These are phyloP conservation scores for Metschnikowia reukaufii DNA, from an alignment of 805 yeast species.

Conservation along the genomic window DNA sequence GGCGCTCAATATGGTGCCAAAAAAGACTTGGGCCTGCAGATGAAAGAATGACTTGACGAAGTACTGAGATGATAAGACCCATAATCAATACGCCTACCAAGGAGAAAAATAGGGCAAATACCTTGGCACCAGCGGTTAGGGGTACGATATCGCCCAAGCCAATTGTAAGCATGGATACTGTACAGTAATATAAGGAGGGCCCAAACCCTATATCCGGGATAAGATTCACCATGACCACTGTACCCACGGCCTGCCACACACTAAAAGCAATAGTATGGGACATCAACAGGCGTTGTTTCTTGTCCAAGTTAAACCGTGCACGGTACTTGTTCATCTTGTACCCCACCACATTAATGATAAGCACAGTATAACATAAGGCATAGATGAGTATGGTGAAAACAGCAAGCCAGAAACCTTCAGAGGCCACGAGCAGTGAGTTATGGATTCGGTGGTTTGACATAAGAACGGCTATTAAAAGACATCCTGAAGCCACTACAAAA, in stretches of 20 bases:
- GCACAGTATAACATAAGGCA: conserved; percentile 51
- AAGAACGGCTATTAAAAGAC: conserved; percentile 52
- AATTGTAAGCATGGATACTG: conserved; percentile 71
- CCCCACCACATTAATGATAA: conserved; percentile 63
- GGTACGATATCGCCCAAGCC: conserved; percentile 81
- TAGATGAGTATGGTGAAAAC: conserved; percentile 64
- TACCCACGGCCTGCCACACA: conserved; percentile 72
- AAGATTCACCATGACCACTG: conserved; percentile 44
- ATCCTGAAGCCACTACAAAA: conserved; percentile 59
- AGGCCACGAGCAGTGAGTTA: conserved; percentile 11
- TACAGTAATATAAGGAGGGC: conserved; percentile 68
- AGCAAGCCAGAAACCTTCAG: conserved; percentile 82
- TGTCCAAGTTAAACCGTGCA: conserved; percentile 64
- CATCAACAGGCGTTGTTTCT: conserved; percentile 72
- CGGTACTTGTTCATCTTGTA: conserved; percentile 60
- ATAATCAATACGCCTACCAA: conserved; percentile 67
- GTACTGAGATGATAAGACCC: conserved; percentile 72
- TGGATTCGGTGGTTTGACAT: conserved; percentile 26
- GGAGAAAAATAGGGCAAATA: conserved; percentile 61
- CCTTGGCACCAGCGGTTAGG: conserved; percentile 49
- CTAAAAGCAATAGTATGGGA: conserved; percentile 63
- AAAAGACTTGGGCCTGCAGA: conserved; percentile 61
- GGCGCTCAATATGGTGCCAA: conserved; percentile 62
- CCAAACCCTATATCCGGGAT: conserved; percentile 48
- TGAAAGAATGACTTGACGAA: conserved; percentile 62